These are phyloP conservation scores for Symmetrospora coprosmae DNA, from an alignment of 768 basidiomycete species.

Conservation along the genomic window DNA sequence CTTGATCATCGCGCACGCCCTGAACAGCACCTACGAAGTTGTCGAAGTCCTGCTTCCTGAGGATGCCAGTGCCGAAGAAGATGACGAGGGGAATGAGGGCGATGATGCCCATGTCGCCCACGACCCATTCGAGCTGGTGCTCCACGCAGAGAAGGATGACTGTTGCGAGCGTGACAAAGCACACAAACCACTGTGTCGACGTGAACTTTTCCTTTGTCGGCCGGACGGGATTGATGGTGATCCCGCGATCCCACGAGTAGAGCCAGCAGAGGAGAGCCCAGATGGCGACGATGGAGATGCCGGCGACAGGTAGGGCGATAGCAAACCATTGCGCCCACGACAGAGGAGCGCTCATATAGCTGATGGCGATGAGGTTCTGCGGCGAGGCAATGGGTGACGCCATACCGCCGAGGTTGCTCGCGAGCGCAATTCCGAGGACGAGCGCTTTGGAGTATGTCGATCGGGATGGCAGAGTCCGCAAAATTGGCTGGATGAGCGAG, in stretches of 20 bases:
- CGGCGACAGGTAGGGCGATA: slow-evolving; percentile 80
- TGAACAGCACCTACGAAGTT: slow-evolving; percentile 39
- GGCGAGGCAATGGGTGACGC: slow-evolving; percentile 95
- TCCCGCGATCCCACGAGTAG: slow-evolving; percentile 54
- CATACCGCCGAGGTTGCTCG: slow-evolving; percentile 94
- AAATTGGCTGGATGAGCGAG: slow-evolving; percentile 91
- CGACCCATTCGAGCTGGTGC: slow-evolving; percentile 53
- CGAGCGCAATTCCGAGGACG: slow-evolving; percentile 90
- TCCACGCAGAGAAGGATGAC: slow-evolving; percentile 83
- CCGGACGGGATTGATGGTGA: slow-evolving; percentile 71
- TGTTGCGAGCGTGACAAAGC: slow-evolving; percentile 64
- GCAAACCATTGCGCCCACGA: slow-evolving; percentile 90
- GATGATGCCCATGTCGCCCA: slow-evolving; percentile 97
- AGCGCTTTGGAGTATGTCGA: slow-evolving; percentile 77
- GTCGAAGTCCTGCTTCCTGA: slow-evolving; percentile 95
- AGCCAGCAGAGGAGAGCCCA: slow-evolving; percentile 76
- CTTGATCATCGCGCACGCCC: too few species aligned
- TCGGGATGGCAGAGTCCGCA: slow-evolving; percentile 73
- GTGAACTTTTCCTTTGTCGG: slow-evolving; percentile 70
- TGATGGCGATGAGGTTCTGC: slow-evolving; percentile 85
- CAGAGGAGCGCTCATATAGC: slow-evolving; percentile 67
- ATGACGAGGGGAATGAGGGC: slow-evolving; percentile 82
- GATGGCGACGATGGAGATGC: slow-evolving; percentile 69
- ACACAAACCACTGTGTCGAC: slow-evolving; percentile 76
- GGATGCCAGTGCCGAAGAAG: slow-evolving; percentile 82